phyloP scores from a whole-genome alignment of 2,329 filamentous ascomycete species.

The Cladosporium oxysporum region DNA sequence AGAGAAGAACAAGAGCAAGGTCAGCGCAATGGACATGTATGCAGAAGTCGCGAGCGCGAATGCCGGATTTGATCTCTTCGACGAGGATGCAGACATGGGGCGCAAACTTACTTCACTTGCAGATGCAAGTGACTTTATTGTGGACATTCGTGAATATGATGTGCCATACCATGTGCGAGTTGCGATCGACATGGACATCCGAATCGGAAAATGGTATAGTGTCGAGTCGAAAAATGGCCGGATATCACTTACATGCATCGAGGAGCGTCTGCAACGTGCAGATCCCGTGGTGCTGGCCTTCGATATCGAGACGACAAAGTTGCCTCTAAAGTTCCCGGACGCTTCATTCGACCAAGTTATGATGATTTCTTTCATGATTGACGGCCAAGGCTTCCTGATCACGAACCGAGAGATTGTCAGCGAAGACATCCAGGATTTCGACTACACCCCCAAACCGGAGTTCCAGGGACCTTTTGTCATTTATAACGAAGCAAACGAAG shows the following conservation, averaged over 20 bases:
- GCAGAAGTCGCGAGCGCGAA: slow-evolving; percentile 89
- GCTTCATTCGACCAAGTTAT: slow-evolving; percentile 94
- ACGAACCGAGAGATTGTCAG: slow-evolving; percentile 98
- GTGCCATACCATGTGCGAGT: slow-evolving; percentile 99
- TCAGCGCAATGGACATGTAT: slow-evolving; percentile 97
- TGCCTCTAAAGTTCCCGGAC: slow-evolving; percentile 95
- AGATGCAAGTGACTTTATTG: slow-evolving; percentile 94
- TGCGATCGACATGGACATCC: slow-evolving; percentile 92
- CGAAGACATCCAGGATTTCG: slow-evolving; percentile 95
- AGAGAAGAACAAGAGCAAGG: slow-evolving; percentile 93
- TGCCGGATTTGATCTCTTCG: slow-evolving; percentile 91
- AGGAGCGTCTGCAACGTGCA: slow-evolving; percentile 83
- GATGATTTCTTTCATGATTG: slow-evolving; percentile 99
- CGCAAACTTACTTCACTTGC: slow-evolving; percentile 72
- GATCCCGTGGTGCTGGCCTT: slow-evolving; percentile 99
- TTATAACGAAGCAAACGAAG: slow-evolving; percentile 96
- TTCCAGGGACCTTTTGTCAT: slow-evolving; percentile 95
- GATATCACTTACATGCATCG: slow-evolving; percentile 79
- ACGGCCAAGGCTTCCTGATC: slow-evolving; percentile 95
- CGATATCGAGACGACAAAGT: slow-evolving; percentile 97
- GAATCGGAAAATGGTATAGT: slow-evolving; percentile 95
- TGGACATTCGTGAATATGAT: slow-evolving; percentile 98
- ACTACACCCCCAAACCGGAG: slow-evolving; percentile 96
- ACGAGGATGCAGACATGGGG: slow-evolving; percentile 77
- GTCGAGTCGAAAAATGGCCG: slow-evolving; percentile 92